Evolutionary conservation across 1,284 basidiomycete species (phyloP).

Genomic region (Cryptococcus sp.): DNA sequence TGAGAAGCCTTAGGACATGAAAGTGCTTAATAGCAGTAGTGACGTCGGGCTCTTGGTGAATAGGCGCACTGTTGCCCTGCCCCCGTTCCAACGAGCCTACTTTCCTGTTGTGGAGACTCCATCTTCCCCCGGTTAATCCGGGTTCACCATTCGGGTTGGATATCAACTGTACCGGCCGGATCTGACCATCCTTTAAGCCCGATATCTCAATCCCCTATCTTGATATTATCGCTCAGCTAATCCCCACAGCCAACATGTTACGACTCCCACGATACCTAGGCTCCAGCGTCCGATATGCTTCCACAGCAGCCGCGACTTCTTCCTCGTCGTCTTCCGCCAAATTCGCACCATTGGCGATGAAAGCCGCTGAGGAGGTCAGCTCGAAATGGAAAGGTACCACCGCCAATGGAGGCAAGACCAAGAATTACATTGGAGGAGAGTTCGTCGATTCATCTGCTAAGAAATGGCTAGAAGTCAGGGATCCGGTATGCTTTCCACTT

Average conservation of each 20-base stretch:
- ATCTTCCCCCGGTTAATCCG: too few relatives aligned
- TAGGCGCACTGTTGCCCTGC: too few relatives aligned
- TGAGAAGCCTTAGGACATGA: too few relatives aligned
- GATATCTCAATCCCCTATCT: too few relatives aligned
- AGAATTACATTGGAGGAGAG: constrained; percentile 83
- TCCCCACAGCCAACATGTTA: not conserved
- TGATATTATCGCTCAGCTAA: too few relatives aligned
- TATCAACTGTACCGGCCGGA: too few relatives aligned
- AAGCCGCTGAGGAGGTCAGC: constrained; percentile 38
- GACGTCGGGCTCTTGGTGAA: too few relatives aligned
- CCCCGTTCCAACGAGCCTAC: too few relatives aligned
- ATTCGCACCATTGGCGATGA: constrained; percentile 28
- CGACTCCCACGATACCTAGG: not conserved
- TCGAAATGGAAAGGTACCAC: constrained; percentile 74
- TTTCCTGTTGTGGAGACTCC: too few relatives aligned
- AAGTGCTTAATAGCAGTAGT: too few relatives aligned
- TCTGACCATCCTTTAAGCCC: too few relatives aligned
- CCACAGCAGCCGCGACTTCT: constrained; percentile 14
- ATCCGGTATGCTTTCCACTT: constrained; percentile 61
- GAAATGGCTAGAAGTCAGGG: constrained; percentile 77
- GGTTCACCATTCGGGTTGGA: too few relatives aligned
- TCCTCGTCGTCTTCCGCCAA: constrained; percentile 8
- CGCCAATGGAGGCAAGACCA: constrained; percentile 73
- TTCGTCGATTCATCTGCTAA: constrained; percentile 69
- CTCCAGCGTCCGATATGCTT: not conserved